These are phyloP conservation scores for Aspergillus versicolor DNA, from an alignment of 2,329 filamentous ascomycete genomes.

Conservation along the genomic window DNA sequence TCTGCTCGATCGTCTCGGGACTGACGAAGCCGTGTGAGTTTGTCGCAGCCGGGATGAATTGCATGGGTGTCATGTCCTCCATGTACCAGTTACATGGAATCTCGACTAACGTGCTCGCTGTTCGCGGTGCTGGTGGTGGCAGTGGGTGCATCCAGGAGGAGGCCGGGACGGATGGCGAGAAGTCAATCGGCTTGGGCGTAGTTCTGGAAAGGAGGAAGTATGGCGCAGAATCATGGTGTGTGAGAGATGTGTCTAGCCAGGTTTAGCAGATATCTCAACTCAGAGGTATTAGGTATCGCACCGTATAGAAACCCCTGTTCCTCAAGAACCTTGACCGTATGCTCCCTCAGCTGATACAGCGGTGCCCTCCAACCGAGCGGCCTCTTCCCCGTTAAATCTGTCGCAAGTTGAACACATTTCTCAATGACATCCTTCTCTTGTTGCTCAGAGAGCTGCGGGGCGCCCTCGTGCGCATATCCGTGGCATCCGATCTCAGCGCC, in stretches of 20 bases:
- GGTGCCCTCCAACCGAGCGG: conserved; percentile 49
- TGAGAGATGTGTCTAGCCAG: conserved; percentile 39
- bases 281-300: conserved; percentile 11
- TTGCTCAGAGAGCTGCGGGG: conserved; percentile 65
- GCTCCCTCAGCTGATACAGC: conserved; percentile 39
- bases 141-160: conserved; percentile 48
- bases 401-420: conserved; percentile 70
- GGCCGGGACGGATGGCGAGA: conserved; percentile 41
- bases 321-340: conserved; percentile 41
- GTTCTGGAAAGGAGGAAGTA: conserved; percentile 41
- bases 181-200: conserved; percentile 42
- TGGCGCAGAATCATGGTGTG: conserved; percentile 43
- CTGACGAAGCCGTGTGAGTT: conserved; percentile 62
- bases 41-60: conserved; percentile 42
- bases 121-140: conserved; percentile 20
- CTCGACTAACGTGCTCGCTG: conserved; percentile 36
- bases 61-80: conserved; percentile 48
- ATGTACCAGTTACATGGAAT: conserved; percentile 49
- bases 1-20: conserved; percentile 56
- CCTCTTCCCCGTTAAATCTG: conserved; percentile 69
- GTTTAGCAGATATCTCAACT: not conserved
- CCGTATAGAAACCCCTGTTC: conserved; percentile 45
- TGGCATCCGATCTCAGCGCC: conserved; percentile 53
- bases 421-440: conserved; percentile 73
- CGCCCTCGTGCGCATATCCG: conserved; percentile 72